Base-by-base conservation (phyloP, 768 basidiomycete species). In the Collybiopsis confluens region DNA sequence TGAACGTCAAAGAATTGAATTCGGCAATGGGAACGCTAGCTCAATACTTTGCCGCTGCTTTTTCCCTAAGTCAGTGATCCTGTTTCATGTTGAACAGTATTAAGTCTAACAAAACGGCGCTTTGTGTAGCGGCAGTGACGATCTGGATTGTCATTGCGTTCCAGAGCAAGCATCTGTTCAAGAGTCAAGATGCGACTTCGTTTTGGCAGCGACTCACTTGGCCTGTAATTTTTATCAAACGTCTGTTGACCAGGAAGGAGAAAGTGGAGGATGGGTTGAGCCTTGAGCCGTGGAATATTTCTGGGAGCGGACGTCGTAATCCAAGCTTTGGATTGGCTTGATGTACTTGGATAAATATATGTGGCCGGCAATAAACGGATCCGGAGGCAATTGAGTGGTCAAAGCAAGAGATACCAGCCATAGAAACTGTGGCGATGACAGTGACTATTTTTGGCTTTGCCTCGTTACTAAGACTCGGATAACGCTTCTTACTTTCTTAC, bases 121-220 rank as follows among this genome's bases (percentile, higher is more conserved):
- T 33, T 33, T 33, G 13, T 33, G 13, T 33, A 33, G 30, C 30
- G 30, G 30, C 73, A 6, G 53, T 74, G 10, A 79, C 80, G 8
- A 56, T 75, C n/a, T 86, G 83, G 81, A 60, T 79, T 18, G 72
- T 82, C 28, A 65, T 83, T 33, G 75, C 81, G 6, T 75, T 81
- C 59, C 82, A 83, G 57, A 73, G 70, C 58, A 72, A 69, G 38
- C 43, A 56, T 28, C 48, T 49, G 10, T 44, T 56, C 20, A 42
- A 20, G 28, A 30, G 41, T 27, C 38, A 30, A 36, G 50, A 28
- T 16, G 36, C 45, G 4, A 43, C 5, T 13, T 35, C 55, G 28
- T 49, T 56, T 21, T 56, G 55, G 55, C 20, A 18, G 21, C 23
- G 55, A 23, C n/a, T 56, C 16, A 40, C 49, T 11, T 56, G 55